Conservation (phyloP, 805 yeast species). For the Teunomyces pallodes region DNA sequence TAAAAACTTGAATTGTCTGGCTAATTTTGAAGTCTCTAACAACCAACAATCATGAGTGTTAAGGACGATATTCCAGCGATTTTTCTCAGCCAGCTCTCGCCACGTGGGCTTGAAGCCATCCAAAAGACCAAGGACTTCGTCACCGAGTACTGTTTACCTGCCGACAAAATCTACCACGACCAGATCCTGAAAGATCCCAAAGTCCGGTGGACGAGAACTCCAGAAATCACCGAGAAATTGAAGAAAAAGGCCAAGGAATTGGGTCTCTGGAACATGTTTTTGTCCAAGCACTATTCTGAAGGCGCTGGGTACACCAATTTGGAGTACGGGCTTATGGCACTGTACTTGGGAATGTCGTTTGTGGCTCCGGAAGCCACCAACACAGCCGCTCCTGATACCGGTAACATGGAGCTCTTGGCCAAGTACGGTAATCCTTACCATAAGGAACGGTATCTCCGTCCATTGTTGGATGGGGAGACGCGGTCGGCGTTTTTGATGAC, state of each 20-base stretch:
- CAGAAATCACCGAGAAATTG: conserved; percentile 48
- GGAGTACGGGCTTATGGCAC: conserved; percentile 66
- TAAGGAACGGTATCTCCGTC: conserved; percentile 47
- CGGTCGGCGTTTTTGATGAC: conserved; percentile 67
- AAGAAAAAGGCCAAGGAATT: conserved; percentile 49
- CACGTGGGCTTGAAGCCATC: conserved; percentile 37
- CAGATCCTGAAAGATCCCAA: conserved; percentile 41
- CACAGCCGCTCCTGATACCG: conserved; percentile 63
- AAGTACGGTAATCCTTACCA: conserved; percentile 39
- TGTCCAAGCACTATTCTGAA: conserved; percentile 45
- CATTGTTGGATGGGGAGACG: conserved; percentile 52
- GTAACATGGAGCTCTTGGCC: conserved; percentile 54
- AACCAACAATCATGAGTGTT: conserved; percentile 11
- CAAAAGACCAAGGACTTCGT: conserved; percentile 48
- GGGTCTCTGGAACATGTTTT: conserved; percentile 62
- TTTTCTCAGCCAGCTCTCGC: conserved; percentile 34
- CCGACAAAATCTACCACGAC: conserved; percentile 42
- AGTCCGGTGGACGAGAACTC: conserved; percentile 47
- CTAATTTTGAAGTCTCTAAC: not conserved
- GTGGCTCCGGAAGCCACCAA: conserved; percentile 61
- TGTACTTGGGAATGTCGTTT: conserved; percentile 53
- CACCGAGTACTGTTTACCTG: conserved; percentile 56
- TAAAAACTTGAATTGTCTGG: not conserved
- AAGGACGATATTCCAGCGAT: conserved; percentile 41
- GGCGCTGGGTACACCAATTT: conserved; percentile 60